These are phyloP conservation scores for Kalanchoe fedtschenkoi DNA, from an alignment of 164 flowering plant species.

Conservation along the genomic window DNA sequence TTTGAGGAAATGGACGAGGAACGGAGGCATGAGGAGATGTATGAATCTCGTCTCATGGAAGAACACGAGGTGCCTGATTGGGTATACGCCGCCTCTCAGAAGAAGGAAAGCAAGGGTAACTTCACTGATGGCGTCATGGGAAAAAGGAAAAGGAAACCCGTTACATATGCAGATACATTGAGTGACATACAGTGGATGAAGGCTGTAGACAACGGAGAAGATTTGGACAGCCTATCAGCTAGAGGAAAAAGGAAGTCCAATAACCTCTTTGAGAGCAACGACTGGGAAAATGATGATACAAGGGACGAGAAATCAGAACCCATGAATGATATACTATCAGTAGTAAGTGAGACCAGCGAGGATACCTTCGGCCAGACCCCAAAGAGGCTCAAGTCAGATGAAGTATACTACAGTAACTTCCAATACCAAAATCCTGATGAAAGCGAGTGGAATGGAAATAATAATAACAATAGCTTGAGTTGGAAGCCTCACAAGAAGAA, in stretches of 20 bases:
- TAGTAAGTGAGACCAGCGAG: constrained; percentile 35
- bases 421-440: constrained; percentile 11
- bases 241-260: constrained; percentile 31
- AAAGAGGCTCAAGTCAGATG: constrained; percentile 20
- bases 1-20: constrained; percentile 98
- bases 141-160: constrained; percentile 72
- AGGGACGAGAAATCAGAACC: constrained; percentile 20
- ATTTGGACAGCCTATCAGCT: constrained; percentile 24
- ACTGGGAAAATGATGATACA: constrained; percentile 10
- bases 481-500: constrained; percentile 70
- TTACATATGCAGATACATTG: constrained; percentile 57
- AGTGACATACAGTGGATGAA: constrained; percentile 78
- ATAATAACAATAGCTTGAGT: constrained; percentile 26
- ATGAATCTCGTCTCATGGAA: constrained; percentile 84
- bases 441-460: constrained; percentile 25
- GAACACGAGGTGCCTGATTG: constrained; percentile 97
- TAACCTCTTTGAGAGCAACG: constrained; percentile 16
- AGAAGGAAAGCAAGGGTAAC: constrained; percentile 27
- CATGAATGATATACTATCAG: constrained; percentile 26
- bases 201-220: constrained; percentile 82
- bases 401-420: neutral
- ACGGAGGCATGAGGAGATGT: constrained; percentile 71
- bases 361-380: too few relatives aligned
- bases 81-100: constrained; percentile 47
- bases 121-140: constrained; percentile 38